These are phyloP conservation scores for Cryptomeria japonica DNA, from an alignment of 75 land plant genomes.

Conservation along the genomic window DNA sequence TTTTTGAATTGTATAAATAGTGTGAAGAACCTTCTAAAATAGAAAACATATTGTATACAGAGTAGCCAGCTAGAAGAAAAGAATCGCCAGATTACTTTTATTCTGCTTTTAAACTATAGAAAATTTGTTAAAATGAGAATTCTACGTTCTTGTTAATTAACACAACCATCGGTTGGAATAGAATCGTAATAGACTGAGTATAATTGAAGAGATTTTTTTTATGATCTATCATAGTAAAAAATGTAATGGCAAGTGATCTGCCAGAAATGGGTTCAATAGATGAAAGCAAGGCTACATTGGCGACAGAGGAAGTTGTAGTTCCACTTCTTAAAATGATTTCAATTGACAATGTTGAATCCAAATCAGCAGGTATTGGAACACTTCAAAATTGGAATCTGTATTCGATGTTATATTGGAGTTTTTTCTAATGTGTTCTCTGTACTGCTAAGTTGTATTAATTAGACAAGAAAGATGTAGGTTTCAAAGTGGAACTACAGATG, in stretches of 20 bases:
- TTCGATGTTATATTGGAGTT: too few species aligned
- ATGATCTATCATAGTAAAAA: constrained; percentile 59
- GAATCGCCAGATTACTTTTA: not conserved
- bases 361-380: constrained; percentile 49
- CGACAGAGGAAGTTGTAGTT: constrained; percentile 46
- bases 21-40: too few species aligned
- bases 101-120: not conserved
- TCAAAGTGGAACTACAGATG: too few species aligned
- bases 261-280: constrained; percentile 63
- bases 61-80: not conserved
- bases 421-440: too few species aligned
- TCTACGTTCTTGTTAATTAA: not conserved
- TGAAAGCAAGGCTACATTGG: constrained; percentile 45
- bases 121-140: not conserved
- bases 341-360: constrained; percentile 35
- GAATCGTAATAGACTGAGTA: not conserved
- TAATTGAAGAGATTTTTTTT: not conserved
- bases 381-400: too few species aligned
- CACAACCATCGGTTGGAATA: not conserved
- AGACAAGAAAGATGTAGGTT: too few species aligned
- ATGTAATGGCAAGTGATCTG: constrained; percentile 62
- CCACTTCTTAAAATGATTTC: constrained; percentile 61
- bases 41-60: too few species aligned
- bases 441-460: too few species aligned
- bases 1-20: too few species aligned